Evolutionary conservation across 2,329 filamentous ascomycete genomes (phyloP).

Genomic region (Penicillium sp.): DNA sequence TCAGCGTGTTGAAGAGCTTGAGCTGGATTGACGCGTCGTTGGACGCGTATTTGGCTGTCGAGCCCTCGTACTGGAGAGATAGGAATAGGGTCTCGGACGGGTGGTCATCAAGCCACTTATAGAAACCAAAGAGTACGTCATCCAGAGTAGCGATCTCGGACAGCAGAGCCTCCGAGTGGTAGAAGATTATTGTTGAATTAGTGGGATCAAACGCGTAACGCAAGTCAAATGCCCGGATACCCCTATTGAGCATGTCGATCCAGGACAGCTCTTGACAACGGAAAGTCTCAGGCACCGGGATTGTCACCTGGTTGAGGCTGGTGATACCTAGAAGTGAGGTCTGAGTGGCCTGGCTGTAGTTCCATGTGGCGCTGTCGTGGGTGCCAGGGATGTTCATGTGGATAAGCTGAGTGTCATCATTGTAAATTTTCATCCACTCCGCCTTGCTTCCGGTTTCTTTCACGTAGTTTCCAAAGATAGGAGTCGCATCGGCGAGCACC

Average conservation of each 20-base stretch:
- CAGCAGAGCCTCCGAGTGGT: slow-evolving; percentile 48
- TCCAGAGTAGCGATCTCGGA: slow-evolving; percentile 47
- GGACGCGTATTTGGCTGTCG: slow-evolving; percentile 16
- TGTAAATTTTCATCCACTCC: slow-evolving; percentile 49
- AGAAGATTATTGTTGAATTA: slow-evolving; percentile 50
- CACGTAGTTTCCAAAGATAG: slow-evolving; percentile 44
- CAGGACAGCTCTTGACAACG: slow-evolving; percentile 47
- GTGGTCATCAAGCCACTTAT: slow-evolving; percentile 51
- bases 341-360: slow-evolving; percentile 49
- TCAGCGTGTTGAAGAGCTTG: slow-evolving; percentile 41
- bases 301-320: slow-evolving; percentile 37
- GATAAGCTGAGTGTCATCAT: slow-evolving; percentile 45
- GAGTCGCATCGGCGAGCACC: slow-evolving; percentile 43
- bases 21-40: slow-evolving; percentile 42
- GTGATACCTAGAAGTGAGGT: slow-evolving; percentile 42
- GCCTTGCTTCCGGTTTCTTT: slow-evolving; percentile 26
- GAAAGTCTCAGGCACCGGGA: slow-evolving; percentile 33
- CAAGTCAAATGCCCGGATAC: slow-evolving; percentile 54
- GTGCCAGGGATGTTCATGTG: slow-evolving; percentile 55
- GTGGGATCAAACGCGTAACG: slow-evolving; percentile 52
- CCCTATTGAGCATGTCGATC: slow-evolving; percentile 44
- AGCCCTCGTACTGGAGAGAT: slow-evolving; percentile 50
- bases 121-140: slow-evolving; percentile 50
- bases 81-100: slow-evolving; percentile 48
- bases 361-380: slow-evolving; percentile 54